These are phyloP conservation scores for Thalassiosira hispida DNA, from an alignment of 352 stramenopile genomes.

Conservation along the genomic window DNA sequence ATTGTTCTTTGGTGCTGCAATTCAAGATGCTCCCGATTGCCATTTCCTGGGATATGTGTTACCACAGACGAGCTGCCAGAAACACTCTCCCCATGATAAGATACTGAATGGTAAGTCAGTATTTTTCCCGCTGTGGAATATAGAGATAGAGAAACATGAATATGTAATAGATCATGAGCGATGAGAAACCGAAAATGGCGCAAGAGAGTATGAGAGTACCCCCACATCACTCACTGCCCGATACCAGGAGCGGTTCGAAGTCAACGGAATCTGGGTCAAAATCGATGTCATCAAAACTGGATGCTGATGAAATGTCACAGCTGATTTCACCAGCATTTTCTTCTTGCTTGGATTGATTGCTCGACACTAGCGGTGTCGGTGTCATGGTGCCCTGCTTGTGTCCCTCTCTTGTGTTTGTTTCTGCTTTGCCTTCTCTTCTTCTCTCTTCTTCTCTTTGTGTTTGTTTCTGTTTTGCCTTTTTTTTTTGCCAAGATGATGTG, in stretches of 20 bases:
- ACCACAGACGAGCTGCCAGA: constrained; percentile 5
- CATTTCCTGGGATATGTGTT: constrained; percentile 4
- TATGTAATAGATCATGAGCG: neutral
- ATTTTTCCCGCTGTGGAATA: constrained; percentile 22
- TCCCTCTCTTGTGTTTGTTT: no score
- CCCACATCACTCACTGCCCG: constrained; percentile 20
- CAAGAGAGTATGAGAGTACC: neutral
- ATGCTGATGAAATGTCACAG: constrained; percentile 10
- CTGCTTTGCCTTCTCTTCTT: no score
- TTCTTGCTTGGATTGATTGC: constrained; percentile 3
- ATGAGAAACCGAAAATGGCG: neutral
- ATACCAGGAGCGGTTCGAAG: constrained; percentile 42
- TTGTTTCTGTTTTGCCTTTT: no score
- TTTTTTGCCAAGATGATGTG: no score
- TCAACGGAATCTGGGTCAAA: constrained; percentile 42
- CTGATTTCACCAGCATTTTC: constrained; percentile 6
- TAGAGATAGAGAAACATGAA: neutral
- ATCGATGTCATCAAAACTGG: constrained; percentile 22
- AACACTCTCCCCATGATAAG: constrained; percentile 7
- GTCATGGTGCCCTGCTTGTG: no score
- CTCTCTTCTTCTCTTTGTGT: no score
- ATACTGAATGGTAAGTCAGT: constrained; percentile 26
- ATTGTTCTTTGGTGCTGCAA: neutral
- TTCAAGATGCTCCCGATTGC: neutral
- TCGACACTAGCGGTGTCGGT: neutral